Evolutionary conservation across 2,329 filamentous ascomycete genomes (phyloP), one percentile per base, ranked within the genome.

Genomic region (Zasmidium cellare): DNA sequence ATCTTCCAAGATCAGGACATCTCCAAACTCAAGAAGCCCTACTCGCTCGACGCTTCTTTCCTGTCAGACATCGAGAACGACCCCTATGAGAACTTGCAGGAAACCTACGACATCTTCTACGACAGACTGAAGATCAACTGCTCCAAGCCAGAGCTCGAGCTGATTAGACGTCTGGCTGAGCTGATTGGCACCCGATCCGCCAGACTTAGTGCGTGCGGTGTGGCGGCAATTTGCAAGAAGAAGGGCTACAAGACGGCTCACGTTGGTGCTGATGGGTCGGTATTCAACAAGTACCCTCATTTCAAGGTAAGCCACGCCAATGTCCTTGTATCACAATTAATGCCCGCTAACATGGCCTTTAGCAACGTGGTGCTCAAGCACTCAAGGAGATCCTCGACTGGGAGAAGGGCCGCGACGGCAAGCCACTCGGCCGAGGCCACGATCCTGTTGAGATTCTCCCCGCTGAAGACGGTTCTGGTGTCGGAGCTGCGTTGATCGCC

Each of bases 251-350:
- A 89, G 71, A 83, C 84, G 38, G 96, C 91, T 80, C 94, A 97
- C 75, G 94, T 99, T 45, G 94, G 94, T 69, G 94, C 94, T 52
- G 94, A 99, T 72, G 94, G 94, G 38, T 96, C 91, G 18, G 93
- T 99, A 55, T 99, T 99, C 81, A 97, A 96, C 83, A 97, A 97
- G 76, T 99, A 99, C 79, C 94, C 94, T 12, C 90, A 96, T 78
- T 99, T 99, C 85, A 97, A 97, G 82, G 67, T 69, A 56, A 55
- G 24, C 28, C 19, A n/a, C 12, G 19, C 1, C 20, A 20, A 31
- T 47, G 11, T n/a, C 16, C 3, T 45, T 18, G 24, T 28, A 31
- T 1, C 2, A 52, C 12, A 20, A 28, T 31, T 1, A 46, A 19
- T 18, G 5, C 2, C 25, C 46, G 51, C 65, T 65, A 49, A 68